Evolutionary conservation across 495 filamentous ascomycete genomes (phyloP), one percentile per base, ranked within the genome.

Genomic region (Daldinia bambusicola): DNA sequence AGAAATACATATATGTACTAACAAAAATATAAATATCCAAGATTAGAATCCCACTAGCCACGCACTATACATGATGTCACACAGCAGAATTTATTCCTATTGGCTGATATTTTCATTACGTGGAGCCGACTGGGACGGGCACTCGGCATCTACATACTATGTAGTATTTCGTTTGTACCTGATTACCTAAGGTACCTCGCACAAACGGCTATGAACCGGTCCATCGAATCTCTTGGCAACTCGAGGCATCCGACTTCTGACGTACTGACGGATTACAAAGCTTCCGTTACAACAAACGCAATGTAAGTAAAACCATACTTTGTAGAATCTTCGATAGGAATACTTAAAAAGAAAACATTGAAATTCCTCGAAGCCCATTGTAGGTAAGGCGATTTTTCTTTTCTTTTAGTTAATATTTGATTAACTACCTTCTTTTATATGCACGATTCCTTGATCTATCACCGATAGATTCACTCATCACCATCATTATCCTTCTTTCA

Each of bases 281-380:
- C 50, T 53, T 12, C 26, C 22, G 43, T 48, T 48, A 32, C 50
- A 53, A 32, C 30, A 32, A 26, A 32, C 31, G 31, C 50, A 56
- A 37, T 56, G 32, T 56, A 68, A 14, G 13, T 55, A 36, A 56
- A 56, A 50, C 45, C 14, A 69, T 12, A 50, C 18, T 26, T 72
- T 68, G 74, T 76, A 78, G 74, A 76, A 76, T 62, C 63, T 77
- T 77, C 75, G 66, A 73, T 18, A 6, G 37, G 18, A 50, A 40
- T 26, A 9, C 5, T 12, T 7, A 30, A 4, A 22, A 34, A 58
- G 32, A 66, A 31, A 43, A 36, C 18, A 10, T 36, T 10, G 7
- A 61, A 55, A 60, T 48, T 40, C 32, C 3, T 26, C 38, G 3
- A 43, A 56, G 13, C 14, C 32, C 13, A 67, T 26, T 67, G 71